phyloP scores from a whole-genome alignment of 108 stramenopile genomes.

The Cyclostephanos tholiformis region DNA sequence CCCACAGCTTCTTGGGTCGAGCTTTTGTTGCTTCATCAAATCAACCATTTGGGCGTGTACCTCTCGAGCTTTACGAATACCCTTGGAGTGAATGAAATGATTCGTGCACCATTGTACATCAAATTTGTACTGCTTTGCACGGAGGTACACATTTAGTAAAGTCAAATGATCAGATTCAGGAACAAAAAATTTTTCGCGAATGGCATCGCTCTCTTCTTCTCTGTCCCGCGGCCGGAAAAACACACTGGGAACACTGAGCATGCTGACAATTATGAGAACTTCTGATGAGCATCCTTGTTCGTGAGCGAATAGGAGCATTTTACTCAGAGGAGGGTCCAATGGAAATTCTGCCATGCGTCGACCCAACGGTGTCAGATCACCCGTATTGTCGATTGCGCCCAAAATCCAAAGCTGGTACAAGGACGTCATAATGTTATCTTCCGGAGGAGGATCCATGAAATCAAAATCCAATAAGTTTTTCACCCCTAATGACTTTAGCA shows the following conservation, averaged over 20 bases:
- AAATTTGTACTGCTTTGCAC: constrained; percentile 93
- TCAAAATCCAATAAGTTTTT: constrained; percentile 93
- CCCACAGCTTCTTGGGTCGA: constrained; percentile 81
- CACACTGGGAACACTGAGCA: constrained; percentile 96
- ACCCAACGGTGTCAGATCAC: constrained; percentile 91
- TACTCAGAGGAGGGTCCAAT: constrained; percentile 95
- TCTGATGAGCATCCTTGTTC: constrained; percentile 91
- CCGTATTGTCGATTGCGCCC: constrained; percentile 96
- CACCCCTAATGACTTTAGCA: constrained; percentile 97
- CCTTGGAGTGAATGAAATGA: constrained; percentile 98
- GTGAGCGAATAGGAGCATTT: constrained; percentile 96
- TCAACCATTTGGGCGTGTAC: constrained; percentile 96
- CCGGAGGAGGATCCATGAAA: constrained; percentile 99
- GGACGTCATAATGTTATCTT: constrained; percentile 95
- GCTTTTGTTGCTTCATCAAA: constrained; percentile 95
- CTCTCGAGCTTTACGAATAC: constrained; percentile 95
- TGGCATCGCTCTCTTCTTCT: constrained; percentile 98
- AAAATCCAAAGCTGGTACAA: constrained; percentile 97
- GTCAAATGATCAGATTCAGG: constrained; percentile 99
- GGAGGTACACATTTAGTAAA: constrained; percentile 93
- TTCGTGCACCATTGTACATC: constrained; percentile 94
- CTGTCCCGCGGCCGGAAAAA: constrained; percentile 97
- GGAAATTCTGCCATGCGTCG: constrained; percentile 97
- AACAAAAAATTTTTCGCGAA: constrained; percentile 99
- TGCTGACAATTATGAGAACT: constrained; percentile 94